A percentile compares a stretch with the other conserved stretches of the same genome.
These are phyloP conservation scores for Tetradesmus obliquus DNA, from an alignment of 139 green algal species.

Conservation along the genomic window DNA sequence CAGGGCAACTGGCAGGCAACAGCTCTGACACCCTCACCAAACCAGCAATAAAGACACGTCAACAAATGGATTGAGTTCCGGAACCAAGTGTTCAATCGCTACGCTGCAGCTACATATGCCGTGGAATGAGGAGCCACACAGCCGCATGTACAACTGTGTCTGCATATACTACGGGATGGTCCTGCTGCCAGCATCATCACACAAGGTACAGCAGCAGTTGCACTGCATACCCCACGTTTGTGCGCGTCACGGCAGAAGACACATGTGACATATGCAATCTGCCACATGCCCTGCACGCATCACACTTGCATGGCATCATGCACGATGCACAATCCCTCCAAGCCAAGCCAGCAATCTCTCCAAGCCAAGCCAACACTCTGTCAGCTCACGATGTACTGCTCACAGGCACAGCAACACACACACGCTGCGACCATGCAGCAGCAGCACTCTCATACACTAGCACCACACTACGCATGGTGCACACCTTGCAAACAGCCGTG, in stretches of 20 bases:
- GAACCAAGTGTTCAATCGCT: not conserved
- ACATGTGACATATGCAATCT: not conserved
- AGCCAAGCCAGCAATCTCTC: too few relatives aligned
- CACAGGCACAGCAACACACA: not conserved
- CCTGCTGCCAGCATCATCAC: not conserved
- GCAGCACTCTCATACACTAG: constrained; percentile 53
- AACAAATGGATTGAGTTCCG: not conserved
- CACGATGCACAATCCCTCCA: too few relatives aligned
- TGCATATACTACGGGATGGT: not conserved
- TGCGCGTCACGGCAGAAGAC: not conserved
- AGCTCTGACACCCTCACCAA: too few relatives aligned
- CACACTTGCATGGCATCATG: too few relatives aligned
- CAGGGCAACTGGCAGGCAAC: too few relatives aligned
- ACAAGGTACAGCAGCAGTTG: not conserved
- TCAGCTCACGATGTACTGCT: not conserved
- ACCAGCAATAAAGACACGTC: not conserved
- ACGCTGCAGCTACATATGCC: not conserved
- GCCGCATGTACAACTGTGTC: not conserved
- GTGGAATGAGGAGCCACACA: not conserved
- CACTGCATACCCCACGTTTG: not conserved
- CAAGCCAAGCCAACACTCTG: too few relatives aligned
- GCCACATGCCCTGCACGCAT: too few relatives aligned
- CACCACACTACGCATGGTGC: not conserved
- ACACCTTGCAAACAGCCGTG: too few relatives aligned
- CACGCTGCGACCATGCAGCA: constrained; percentile 66